phyloP scores from a whole-genome alignment of 2,329 filamentous ascomycete species.

The Uncinocarpus reesii region DNA sequence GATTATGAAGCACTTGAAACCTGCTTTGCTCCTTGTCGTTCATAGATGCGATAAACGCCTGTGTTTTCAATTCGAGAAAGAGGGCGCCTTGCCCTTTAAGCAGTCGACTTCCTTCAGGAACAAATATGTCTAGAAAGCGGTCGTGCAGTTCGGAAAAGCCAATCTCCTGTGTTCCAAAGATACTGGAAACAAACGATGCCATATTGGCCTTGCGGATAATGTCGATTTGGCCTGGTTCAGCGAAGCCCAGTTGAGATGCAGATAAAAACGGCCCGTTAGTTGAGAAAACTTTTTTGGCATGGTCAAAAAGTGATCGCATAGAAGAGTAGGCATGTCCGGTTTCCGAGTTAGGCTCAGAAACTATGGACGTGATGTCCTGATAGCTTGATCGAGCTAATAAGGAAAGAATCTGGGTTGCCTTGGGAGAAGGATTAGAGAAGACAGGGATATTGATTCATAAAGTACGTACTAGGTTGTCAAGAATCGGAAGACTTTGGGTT shows the following conservation, averaged over 20 bases:
- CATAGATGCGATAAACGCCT: constrained; percentile 54
- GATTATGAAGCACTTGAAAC: constrained; percentile 47
- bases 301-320: constrained; percentile 52
- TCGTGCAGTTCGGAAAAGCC: constrained; percentile 55
- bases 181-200: constrained; percentile 53
- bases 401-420: constrained; percentile 51
- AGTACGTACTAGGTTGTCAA: constrained; percentile 49
- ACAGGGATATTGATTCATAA: not conserved
- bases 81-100: constrained; percentile 51
- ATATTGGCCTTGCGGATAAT: constrained; percentile 55
- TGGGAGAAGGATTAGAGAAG: constrained; percentile 2
- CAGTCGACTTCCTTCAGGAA: constrained; percentile 48
- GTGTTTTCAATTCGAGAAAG: constrained; percentile 56
- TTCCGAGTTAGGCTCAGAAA: constrained; percentile 46
- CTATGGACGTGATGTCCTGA: constrained; percentile 47
- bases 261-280: constrained; percentile 48
- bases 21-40: constrained; percentile 46
- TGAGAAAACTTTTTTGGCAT: constrained; percentile 53
- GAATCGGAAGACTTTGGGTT: constrained; percentile 50
- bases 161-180: constrained; percentile 55
- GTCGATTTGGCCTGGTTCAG: constrained; percentile 45
- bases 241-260: constrained; percentile 43
- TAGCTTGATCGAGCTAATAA: constrained; percentile 48
- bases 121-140: constrained; percentile 54
- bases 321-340: constrained; percentile 53